These are phyloP conservation scores for Xylaria scruposa DNA, from an alignment of 495 filamentous ascomycete genomes.

Conservation along the genomic window DNA sequence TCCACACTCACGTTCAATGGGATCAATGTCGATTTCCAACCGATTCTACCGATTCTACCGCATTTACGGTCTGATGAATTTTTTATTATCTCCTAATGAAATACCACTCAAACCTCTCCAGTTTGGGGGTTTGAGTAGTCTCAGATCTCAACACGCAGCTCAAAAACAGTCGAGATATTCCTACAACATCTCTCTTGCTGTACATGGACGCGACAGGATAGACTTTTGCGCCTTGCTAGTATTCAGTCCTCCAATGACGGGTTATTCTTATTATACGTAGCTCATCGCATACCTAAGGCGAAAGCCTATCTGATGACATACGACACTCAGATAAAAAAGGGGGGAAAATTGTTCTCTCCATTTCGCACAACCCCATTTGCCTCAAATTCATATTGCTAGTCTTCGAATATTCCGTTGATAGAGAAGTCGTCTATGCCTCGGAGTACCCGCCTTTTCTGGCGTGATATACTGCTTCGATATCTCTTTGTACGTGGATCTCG, in stretches of 20 bases:
- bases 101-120: not conserved
- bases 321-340: not conserved
- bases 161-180: not conserved
- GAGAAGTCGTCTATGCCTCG: not conserved
- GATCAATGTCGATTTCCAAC: not conserved
- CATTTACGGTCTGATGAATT: not conserved
- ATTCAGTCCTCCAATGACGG: not conserved
- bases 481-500: constrained; percentile 20
- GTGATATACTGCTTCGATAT: constrained; percentile 20
- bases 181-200: not conserved
- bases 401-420: not conserved
- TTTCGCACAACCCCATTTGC: not conserved
- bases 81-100: not conserved
- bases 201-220: not conserved
- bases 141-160: not conserved
- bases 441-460: not conserved
- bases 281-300: not conserved
- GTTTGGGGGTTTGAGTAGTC: not conserved
- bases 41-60: not conserved
- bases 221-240: not conserved
- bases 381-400: not conserved
- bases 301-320: not conserved
- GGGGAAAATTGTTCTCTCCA: not conserved
- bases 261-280: not conserved
- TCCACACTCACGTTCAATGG: not conserved